Percentiles rank a stretch among this genome's conserved stretches.
phyloP scores from a whole-genome alignment of 768 basidiomycete genomes.

The Hygrocybe coccinea region DNA sequence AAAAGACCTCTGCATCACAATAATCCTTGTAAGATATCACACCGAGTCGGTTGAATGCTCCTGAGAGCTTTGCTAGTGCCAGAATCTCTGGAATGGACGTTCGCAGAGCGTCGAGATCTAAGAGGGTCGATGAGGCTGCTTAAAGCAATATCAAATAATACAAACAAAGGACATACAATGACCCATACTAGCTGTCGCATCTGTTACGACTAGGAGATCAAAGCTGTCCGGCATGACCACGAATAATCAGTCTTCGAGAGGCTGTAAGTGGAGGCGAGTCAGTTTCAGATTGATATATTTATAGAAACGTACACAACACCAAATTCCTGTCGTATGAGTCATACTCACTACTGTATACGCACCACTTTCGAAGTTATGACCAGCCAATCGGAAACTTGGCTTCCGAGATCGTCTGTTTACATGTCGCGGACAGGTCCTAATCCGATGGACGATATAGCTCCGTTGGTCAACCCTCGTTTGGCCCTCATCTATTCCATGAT shows the following conservation, averaged over 20 bases:
- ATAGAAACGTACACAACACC: too few species aligned
- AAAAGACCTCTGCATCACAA: constrained; percentile 15
- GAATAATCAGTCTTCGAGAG: background rate
- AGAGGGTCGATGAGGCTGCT: background rate
- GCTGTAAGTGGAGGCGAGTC: background rate
- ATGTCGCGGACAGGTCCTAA: too few species aligned
- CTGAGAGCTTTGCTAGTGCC: constrained; percentile 21
- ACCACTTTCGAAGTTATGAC: too few species aligned
- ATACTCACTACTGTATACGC: too few species aligned
- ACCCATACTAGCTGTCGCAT: constrained; percentile 24
- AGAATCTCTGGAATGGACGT: constrained; percentile 24
- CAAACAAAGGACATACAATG: constrained; percentile 17
- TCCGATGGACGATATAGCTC: too few species aligned
- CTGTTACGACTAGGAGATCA: constrained; percentile 24
- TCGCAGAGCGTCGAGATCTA: constrained; percentile 20
- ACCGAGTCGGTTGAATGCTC: constrained; percentile 23
- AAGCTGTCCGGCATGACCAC: background rate
- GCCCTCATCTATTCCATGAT: too few species aligned
- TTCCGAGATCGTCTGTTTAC: too few species aligned
- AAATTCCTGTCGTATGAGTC: too few species aligned
- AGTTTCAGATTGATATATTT: too few species aligned
- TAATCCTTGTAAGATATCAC: constrained; percentile 26
- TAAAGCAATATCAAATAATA: too few species aligned
- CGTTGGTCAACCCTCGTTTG: too few species aligned
- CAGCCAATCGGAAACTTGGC: too few species aligned